These are phyloP conservation scores for Aspergillus bridgeri DNA, from an alignment of 495 filamentous ascomycete genomes.

Conservation along the genomic window DNA sequence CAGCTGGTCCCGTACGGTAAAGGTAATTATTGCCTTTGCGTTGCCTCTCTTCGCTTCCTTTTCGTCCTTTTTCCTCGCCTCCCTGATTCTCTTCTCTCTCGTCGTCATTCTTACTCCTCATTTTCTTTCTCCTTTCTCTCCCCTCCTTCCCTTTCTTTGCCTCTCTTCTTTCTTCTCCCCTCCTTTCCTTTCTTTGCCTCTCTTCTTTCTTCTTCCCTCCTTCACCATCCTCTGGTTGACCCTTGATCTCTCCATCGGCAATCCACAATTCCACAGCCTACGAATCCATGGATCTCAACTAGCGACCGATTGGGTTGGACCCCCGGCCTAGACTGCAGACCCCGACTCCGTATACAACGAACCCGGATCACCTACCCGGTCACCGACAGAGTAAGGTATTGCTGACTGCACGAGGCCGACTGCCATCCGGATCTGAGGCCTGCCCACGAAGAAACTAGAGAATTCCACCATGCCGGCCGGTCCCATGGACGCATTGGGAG, in stretches of 20 bases:
- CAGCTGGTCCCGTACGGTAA: too few relatives aligned
- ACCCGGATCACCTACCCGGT: background rate
- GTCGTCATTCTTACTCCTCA: background rate
- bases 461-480: slow-evolving; percentile 14
- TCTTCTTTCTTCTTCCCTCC: slow-evolving; percentile 1
- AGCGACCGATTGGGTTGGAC: slow-evolving; percentile 1
- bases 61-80: background rate
- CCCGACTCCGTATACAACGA: background rate
- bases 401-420: slow-evolving; percentile 5
- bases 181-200: slow-evolving; percentile 11
- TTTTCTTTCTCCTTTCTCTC: background rate
- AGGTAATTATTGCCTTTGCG: too few relatives aligned
- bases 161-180: background rate
- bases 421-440: background rate
- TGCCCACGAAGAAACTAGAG: background rate
- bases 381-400: too few relatives aligned
- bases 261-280: background rate
- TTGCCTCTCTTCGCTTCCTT: background rate
- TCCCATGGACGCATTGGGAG: slow-evolving; percentile 60
- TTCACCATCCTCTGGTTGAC: background rate
- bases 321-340: background rate
- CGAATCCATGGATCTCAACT: slow-evolving; percentile 14
- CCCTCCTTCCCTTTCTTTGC: background rate
- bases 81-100: too few relatives aligned
- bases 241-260: background rate